Base-by-base conservation (phyloP, 1,284 basidiomycete species). In the Trametes sp. region DNA sequence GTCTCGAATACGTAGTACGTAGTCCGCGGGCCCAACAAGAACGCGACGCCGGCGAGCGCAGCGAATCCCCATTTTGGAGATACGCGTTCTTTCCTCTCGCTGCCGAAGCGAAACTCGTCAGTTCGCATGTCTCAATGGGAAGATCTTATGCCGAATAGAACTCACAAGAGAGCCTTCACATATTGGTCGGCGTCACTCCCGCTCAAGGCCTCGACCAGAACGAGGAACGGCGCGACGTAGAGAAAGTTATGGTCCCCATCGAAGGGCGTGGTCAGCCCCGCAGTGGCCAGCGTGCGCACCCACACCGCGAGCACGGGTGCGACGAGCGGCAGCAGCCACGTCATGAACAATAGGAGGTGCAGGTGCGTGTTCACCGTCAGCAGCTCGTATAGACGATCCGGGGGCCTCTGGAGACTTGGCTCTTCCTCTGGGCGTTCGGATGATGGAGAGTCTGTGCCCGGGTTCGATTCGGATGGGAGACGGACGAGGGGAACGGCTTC, bases 221-320 rank as follows among this genome's bases (percentile, higher is more conserved):
- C 71, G 11, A 95, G 75, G 70, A 90, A 88, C 5, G 90, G 89
- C 1, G 84, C 81, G 14, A 89, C 84, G 55, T 86, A 85, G 33
- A 90, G 66, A 60, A 92, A 83, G 72, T 88, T 87, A 72, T 94
- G 92, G 72, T 95, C 93, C 0, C 90, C 89, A 57, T 88, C 84
- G 69, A 93, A 93, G 2, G 89, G 90, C 4, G 87, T 86, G 10
- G 84, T 89, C 44, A 85, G 79, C 1, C 91, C 91, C n/a, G 90
- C 89, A 2, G 88, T 90, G 21, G 83, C 78, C 10, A 94, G 75
- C 55, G 95, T 97, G 57, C 95, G 87, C 1, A 90, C 89, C 96
- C 96, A 99, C 0, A 98, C 95, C 0, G 88, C 87, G 21, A 98
- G 80, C 7, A 92, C 89, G 0, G 95, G 90, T 0, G 88, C 90